These are phyloP conservation scores for Epichloe baconii DNA, from an alignment of 2,329 filamentous ascomycete species.

Conservation along the genomic window DNA sequence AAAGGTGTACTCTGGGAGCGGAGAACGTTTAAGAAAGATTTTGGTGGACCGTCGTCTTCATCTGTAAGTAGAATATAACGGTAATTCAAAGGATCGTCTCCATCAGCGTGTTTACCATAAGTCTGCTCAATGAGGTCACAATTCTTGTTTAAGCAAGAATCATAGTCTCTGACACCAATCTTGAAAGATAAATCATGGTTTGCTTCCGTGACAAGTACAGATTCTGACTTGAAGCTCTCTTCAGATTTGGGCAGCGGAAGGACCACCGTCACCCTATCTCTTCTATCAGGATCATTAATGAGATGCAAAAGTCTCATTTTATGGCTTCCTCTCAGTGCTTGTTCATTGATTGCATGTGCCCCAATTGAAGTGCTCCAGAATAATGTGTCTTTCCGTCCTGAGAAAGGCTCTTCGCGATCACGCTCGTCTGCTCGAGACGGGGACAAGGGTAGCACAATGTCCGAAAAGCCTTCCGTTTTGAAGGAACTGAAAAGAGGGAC, in stretches of 20 bases:
- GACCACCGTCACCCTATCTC: constrained; percentile 39
- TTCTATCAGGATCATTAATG: constrained; percentile 41
- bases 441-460: constrained; percentile 59
- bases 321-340: constrained; percentile 54
- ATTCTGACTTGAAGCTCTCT: constrained; percentile 39
- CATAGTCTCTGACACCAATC: constrained; percentile 45
- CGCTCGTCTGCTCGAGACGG: constrained; percentile 28
- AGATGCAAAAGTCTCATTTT: constrained; percentile 60
- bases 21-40: constrained; percentile 46
- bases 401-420: constrained; percentile 34
- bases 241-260: constrained; percentile 30
- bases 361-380: constrained; percentile 65
- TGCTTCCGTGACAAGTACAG: constrained; percentile 38
- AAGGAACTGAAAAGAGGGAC: constrained; percentile 65
- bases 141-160: constrained; percentile 37
- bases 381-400: constrained; percentile 48
- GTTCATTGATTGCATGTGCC: constrained; percentile 34
- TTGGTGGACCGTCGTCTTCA: constrained; percentile 52
- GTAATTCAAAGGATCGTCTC: constrained; percentile 43
- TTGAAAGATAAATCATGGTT: constrained; percentile 41
- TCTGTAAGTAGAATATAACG: constrained; percentile 64
- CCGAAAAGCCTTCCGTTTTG: constrained; percentile 58
- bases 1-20: constrained; percentile 56
- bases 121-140: constrained; percentile 17
- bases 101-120: constrained; percentile 26